phyloP scores from a whole-genome alignment of 108 stramenopile species.

The Cyclostephanos tholiformis region DNA sequence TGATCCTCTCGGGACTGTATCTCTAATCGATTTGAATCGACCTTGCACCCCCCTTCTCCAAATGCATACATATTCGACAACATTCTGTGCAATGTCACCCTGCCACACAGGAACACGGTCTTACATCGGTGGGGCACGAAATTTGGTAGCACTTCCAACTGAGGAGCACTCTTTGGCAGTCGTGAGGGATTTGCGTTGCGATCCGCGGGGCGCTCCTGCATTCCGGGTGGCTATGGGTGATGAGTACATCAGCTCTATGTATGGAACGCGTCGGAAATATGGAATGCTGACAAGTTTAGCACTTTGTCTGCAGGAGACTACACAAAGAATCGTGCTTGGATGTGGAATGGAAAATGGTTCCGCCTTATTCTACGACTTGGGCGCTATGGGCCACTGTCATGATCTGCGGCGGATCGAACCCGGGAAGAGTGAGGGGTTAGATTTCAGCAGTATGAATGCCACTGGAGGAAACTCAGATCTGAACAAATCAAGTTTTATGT shows the following conservation, averaged over 20 bases:
- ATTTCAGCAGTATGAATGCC: conserved; percentile 1
- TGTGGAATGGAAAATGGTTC: conserved; percentile 88
- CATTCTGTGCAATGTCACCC: conserved; percentile 78
- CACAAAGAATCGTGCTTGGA: conserved; percentile 52
- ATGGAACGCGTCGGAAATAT: conserved; percentile 44
- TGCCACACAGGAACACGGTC: conserved; percentile 32
- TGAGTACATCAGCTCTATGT: conserved; percentile 18
- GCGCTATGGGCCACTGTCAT: conserved; percentile 24
- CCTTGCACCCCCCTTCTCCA: conserved; percentile 26
- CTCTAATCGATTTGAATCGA: conserved; percentile 64
- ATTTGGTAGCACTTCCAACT: conserved; percentile 69
- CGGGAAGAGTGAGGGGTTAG: not conserved
- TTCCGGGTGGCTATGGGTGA: conserved; percentile 28
- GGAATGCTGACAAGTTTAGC: conserved; percentile 84
- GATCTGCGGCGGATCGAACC: conserved; percentile 21
- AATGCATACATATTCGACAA: conserved; percentile 46
- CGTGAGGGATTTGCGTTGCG: conserved; percentile 57
- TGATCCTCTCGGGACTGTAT: conserved; percentile 72
- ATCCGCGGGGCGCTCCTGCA: conserved; percentile 31
- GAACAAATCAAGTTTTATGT: conserved; percentile 28
- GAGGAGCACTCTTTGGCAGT: conserved; percentile 51
- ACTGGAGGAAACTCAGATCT: not conserved
- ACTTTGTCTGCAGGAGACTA: conserved; percentile 35
- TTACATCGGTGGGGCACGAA: conserved; percentile 16
- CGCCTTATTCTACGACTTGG: conserved; percentile 72